Evolutionary conservation across 768 basidiomycete genomes (phyloP), one percentile per base, ranked within the genome.

Genomic region (Rubroboletus satanas): DNA sequence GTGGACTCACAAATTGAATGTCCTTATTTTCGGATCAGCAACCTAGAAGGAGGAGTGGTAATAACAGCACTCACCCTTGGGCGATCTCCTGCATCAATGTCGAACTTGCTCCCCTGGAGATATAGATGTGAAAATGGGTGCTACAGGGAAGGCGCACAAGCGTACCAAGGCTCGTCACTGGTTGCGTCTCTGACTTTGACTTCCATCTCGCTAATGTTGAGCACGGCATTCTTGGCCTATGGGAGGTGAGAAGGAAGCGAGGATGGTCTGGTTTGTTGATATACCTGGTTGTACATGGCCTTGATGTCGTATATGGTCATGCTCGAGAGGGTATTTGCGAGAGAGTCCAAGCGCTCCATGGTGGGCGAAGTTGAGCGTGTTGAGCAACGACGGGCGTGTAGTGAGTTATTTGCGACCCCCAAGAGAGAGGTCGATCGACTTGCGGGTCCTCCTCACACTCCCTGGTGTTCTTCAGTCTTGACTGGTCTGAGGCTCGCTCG

Each of bases 81-180:
- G 97, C 94, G 61, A 99, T 98, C 63, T 98, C 94, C 68, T 93
- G 90, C 97, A 98, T 98, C 72, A 98, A 74, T 26, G 94, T 95
- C 46, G 95, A 97, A 68, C 91, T 94, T 55, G 96, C 96, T 17
- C 97, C 96, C 96, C 95, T 97, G 61, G 55, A 45, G 49, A 48
- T 15, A n/a, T 29, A 39, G 15, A 26, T 44, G 52, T 61, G 44
- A 63, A 49, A 12, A 32, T 3, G 8, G 14, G 39, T 33, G 21
- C n/a, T 32, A 9, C 9, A 23, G 47, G 12, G 6, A 26, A 31
- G 35, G 28, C 8, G 15, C 4, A 38, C 32, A n/a, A n/a, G 74
- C 83, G 61, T 68, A 97, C 96, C 97, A 99, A 53, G 97, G 88
- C 59, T 99, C 97, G 63, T 98, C 94, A 56, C 98, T 98, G 0